phyloP scores from a whole-genome alignment of 495 filamentous ascomycete genomes.

The Penicillium subrubescens region DNA sequence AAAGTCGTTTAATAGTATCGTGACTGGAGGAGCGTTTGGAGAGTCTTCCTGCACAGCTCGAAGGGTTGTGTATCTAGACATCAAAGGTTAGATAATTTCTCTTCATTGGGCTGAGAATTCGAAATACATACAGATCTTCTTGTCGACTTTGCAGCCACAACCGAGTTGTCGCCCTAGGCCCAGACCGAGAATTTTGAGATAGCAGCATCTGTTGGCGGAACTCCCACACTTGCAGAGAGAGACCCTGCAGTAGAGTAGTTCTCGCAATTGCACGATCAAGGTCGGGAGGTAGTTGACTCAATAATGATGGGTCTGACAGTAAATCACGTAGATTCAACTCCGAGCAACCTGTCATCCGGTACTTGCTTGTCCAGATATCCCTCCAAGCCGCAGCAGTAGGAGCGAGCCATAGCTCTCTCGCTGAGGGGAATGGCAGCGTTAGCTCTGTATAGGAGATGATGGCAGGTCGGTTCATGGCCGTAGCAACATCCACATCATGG shows the following conservation, averaged over 20 bases:
- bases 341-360: neutral
- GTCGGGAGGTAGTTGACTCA: constrained; percentile 17
- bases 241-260: constrained; percentile 42
- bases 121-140: constrained; percentile 25
- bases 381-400: constrained; percentile 55
- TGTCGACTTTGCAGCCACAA: constrained; percentile 34
- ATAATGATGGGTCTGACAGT: constrained; percentile 20
- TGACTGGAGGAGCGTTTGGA: constrained; percentile 10
- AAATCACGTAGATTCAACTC: constrained; percentile 21
- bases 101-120: neutral
- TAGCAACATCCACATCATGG: constrained; percentile 57
- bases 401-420: constrained; percentile 57
- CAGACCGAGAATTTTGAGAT: constrained; percentile 8
- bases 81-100: neutral
- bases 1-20: constrained; percentile 50
- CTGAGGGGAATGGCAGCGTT: constrained; percentile 55
- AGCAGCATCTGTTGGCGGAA: constrained; percentile 29
- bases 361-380: constrained; percentile 37
- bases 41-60: constrained; percentile 6
- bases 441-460: constrained; percentile 63
- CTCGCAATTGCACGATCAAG: constrained; percentile 50
- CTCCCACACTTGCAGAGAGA: constrained; percentile 28
- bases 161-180: constrained; percentile 14
- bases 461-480: constrained; percentile 50
- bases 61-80: constrained; percentile 13